Base-by-base conservation (phyloP, 805 yeast species). In the Saturnispora gosingensis region DNA sequence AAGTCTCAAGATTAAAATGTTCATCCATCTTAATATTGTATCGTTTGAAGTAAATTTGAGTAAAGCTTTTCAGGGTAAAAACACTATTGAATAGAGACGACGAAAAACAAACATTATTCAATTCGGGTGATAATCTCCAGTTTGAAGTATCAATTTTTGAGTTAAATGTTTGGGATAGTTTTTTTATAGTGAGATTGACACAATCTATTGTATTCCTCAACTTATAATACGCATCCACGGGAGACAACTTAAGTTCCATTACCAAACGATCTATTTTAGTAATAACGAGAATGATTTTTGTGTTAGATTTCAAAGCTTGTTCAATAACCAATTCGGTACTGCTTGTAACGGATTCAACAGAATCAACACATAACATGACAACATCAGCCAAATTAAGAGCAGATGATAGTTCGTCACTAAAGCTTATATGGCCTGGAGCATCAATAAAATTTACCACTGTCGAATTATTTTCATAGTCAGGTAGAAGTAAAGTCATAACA, bases 381-480 rank as follows among this genome's bases (percentile, higher is more conserved):
- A 83, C 79, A 56, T 93, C 97, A 0, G 77, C 75, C 0, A 82
- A 70, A 22, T 78, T 65, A 9, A 82, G 64, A 0, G 85, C 76
- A 0, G 78, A 74, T 0, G 79, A 73, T 4, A 80, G 67, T 58
- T 93, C 97, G 61, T 88, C 97, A 28, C 73, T 68, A 61, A 93
- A 93, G 61, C 88, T 83, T 0, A 78, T 76, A 66, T 93, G 98
- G 0, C 99, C 99, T 0, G 99, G 99, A 0, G 96, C 72, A 60
- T 95, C 99, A 0, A 88, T 57, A 0, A 90, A 55, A 60, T 85
- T 87, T 20, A 82, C 59, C 0, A 79, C 77, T 16, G 70, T 66
- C 0, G 95, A 82, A 54, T 76, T 78, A 1, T 72, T 77, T 13
- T 64, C 67, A 28, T 78, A 55, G 60, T 80, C 79, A 0, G 76